Evolutionary conservation across 1,284 basidiomycete genomes (phyloP), one percentile per base, ranked within the genome.

Genomic region (Kalmanozyma brasiliensis): DNA sequence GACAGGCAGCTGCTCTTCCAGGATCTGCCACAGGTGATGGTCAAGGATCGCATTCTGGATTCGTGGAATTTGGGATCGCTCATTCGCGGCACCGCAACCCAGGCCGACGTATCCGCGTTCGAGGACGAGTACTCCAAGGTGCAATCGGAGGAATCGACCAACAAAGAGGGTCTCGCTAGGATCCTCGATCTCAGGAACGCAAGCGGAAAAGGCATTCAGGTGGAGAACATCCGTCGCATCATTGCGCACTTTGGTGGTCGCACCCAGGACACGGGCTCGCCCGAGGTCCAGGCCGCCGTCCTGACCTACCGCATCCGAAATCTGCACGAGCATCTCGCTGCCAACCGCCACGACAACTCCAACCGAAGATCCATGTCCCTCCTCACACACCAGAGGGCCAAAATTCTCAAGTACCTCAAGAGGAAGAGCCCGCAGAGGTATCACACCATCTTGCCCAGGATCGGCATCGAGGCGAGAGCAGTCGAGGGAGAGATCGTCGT

Each of bases 241-340:
- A 86, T 96, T 40, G 83, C 84, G 11, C 89, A 87, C 51, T 97
- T 98, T 85, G 94, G 91, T 22, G 40, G 37, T 1, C 24, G 30
- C 1, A 20, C 33, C 5, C 26, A 48, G 13, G 90, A 95, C 81
- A 87, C 92, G 1, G 94, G 93, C 33, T 86, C 89, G 49, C 87
- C 91, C 1, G 91, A 93, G 76, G 93, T 95, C 0, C 93, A 96
- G 86, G 94, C 90, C 45, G 94, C 94, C 0, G 84, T 97, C 22
- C 80, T 94, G 51, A 97, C 94, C 0, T 88, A 90, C 79, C 87
- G 89, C 77, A 95, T 97, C 73, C 91, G 91, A 41, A 90, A 89
- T 70, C 82, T 97, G 38, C 89, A 89, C 86, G 84, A 84, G 1
- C 94, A 96, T 81, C 83, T 95, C 36, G 84, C 83, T 19, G 82